A percentile compares a stretch with the other conserved stretches of the same genome.
phyloP scores from a whole-genome alignment of 495 filamentous ascomycete genomes.

The Pyrenopolyporus hunteri region DNA sequence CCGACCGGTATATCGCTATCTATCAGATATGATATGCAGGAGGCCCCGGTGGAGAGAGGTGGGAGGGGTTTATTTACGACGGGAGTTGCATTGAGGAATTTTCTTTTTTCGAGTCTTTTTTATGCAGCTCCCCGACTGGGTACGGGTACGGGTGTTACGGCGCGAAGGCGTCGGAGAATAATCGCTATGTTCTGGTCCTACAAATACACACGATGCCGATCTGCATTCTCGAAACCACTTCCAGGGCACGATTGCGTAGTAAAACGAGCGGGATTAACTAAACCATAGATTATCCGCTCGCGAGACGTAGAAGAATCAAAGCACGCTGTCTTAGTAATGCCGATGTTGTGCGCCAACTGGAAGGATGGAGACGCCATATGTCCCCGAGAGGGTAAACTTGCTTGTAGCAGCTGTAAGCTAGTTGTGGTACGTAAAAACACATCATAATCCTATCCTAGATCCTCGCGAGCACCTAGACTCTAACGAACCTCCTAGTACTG shows the following conservation, averaged over 20 bases:
- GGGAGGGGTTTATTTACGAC: too few relatives aligned
- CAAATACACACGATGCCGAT: not conserved
- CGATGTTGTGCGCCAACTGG: constrained; percentile 9
- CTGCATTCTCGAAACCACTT: not conserved
- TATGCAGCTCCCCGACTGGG: not conserved
- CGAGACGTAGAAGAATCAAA: not conserved
- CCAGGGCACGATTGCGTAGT: not conserved
- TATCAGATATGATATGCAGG: too few relatives aligned
- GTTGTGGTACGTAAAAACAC: constrained; percentile 4
- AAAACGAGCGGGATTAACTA: not conserved
- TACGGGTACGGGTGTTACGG: not conserved
- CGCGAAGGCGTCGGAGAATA: not conserved
- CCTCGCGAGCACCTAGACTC: not conserved
- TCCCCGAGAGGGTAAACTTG: not conserved
- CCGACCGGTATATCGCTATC: too few relatives aligned
- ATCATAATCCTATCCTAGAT: not conserved
- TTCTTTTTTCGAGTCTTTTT: not conserved
- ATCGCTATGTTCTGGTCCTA: not conserved
- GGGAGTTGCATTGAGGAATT: not conserved
- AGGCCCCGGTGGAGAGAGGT: too few relatives aligned
- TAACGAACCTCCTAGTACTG: constrained; percentile 44
- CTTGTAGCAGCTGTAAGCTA: constrained; percentile 6
- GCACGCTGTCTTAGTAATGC: not conserved
- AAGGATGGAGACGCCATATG: constrained; percentile 2
- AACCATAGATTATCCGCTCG: not conserved